These are phyloP conservation scores for Neophaeococcomyces aloes DNA, from an alignment of 2,329 filamentous ascomycete species.

Conservation along the genomic window DNA sequence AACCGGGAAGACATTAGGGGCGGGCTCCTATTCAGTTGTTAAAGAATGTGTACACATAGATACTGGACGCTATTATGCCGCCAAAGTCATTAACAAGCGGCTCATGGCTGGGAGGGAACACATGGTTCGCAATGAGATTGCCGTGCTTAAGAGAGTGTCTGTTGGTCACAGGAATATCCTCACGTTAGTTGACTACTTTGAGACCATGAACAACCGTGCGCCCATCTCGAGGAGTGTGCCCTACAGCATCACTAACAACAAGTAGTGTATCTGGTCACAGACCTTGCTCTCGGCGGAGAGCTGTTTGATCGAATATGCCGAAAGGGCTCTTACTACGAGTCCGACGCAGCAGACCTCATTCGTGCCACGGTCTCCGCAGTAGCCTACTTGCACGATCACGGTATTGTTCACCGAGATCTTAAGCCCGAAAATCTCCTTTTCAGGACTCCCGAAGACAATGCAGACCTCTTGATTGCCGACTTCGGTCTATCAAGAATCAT, in stretches of 20 bases:
- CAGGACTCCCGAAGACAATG: slow-evolving; percentile 93
- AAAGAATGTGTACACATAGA: slow-evolving; percentile 99
- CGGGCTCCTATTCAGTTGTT: slow-evolving; percentile 94
- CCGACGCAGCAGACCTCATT: slow-evolving; percentile 89
- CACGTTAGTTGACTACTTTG: slow-evolving; percentile 96
- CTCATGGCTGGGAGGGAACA: slow-evolving; percentile 96
- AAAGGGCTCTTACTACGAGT: slow-evolving; percentile 97
- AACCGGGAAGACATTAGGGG: slow-evolving; percentile 88
- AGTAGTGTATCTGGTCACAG: slow-evolving; percentile 84
- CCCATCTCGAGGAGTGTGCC: slow-evolving; percentile 7
- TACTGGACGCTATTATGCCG: slow-evolving; percentile 93
- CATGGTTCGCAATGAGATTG: slow-evolving; percentile 98
- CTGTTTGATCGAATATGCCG: slow-evolving; percentile 97
- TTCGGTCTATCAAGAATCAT: slow-evolving; percentile 94
- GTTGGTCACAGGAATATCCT: slow-evolving; percentile 98
- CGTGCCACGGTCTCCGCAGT: slow-evolving; percentile 93
- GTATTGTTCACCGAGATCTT: slow-evolving; percentile 93
- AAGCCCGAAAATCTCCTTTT: slow-evolving; percentile 97
- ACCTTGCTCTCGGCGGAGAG: slow-evolving; percentile 90
- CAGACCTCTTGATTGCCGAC: slow-evolving; percentile 91
- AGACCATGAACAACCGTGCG: slow-evolving; percentile 93
- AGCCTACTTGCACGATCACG: slow-evolving; percentile 95
- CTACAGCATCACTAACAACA: slow-evolving; percentile 14
- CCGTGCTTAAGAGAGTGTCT: slow-evolving; percentile 92
- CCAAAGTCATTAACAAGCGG: slow-evolving; percentile 98